A percentile compares a stretch with the other conserved stretches of the same genome.
Conservation (phyloP, 2,329 filamentous ascomycete genomes). For the Diaporthe sp. region DNA sequence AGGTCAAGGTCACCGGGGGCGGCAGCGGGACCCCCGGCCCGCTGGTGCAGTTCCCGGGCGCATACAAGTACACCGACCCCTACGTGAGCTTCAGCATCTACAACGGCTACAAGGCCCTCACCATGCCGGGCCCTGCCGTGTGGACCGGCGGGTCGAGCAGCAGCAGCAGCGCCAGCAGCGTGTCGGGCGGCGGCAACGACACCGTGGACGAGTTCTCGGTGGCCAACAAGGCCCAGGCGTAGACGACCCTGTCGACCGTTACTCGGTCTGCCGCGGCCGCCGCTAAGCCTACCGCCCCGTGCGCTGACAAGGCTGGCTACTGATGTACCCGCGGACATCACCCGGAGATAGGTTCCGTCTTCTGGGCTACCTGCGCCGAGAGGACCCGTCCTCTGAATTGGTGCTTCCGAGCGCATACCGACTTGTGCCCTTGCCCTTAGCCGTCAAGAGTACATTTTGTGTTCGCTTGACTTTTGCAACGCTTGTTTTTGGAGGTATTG, state of each 20-base stretch:
- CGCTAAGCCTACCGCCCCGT: not conserved
- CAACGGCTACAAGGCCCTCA: slow-evolving; percentile 57
- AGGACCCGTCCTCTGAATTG: not conserved
- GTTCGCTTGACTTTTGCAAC: not conserved
- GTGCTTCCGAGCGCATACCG: not conserved
- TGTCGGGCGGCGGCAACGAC: too few species aligned
- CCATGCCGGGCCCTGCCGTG: slow-evolving; percentile 53
- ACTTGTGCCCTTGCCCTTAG: not conserved
- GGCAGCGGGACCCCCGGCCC: slow-evolving; percentile 54
- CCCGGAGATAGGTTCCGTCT: not conserved
- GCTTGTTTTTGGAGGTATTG: not conserved
- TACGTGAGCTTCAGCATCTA: slow-evolving; percentile 50
- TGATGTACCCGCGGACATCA: not conserved
- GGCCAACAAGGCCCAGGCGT: not conserved
- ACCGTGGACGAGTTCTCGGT: not conserved
- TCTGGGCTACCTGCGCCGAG: not conserved
- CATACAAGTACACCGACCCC: slow-evolving; percentile 52
- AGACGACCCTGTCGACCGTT: not conserved
- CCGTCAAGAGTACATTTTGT: not conserved
- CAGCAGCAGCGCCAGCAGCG: not conserved
- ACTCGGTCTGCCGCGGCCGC: not conserved
- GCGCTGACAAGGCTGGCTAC: not conserved
- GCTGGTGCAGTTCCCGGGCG: slow-evolving; percentile 52
- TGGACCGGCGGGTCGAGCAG: slow-evolving; percentile 43
- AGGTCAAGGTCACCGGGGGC: slow-evolving; percentile 57